phyloP scores from a whole-genome alignment of 176 grass and related monocot species.

The Carex cristatella region DNA sequence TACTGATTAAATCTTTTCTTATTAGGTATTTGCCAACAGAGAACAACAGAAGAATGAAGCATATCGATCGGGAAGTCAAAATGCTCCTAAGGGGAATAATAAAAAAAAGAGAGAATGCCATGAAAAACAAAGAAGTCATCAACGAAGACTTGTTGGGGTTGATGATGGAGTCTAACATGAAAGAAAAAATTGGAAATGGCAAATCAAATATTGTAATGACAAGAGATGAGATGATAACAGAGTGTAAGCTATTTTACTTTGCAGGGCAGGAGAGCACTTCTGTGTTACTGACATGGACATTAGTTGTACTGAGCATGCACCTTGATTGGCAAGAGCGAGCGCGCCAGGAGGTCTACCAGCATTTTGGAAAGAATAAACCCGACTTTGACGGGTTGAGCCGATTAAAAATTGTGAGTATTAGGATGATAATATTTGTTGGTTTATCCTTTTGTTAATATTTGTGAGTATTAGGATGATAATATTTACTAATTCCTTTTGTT shows the following conservation, averaged over 20 bases:
- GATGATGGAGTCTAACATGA: conserved; percentile 58
- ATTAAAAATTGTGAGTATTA: conserved; percentile 55
- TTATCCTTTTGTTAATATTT: background rate
- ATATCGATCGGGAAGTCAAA: conserved; percentile 37
- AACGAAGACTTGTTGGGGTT: conserved; percentile 48
- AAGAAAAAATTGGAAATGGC: conserved; percentile 30
- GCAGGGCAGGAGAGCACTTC: conserved; percentile 61
- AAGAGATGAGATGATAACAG: conserved; percentile 52
- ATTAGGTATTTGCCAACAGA: conserved; percentile 47
- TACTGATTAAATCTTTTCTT: background rate
- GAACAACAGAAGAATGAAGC: conserved; percentile 53
- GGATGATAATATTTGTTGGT: background rate
- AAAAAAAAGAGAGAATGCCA: conserved; percentile 39
- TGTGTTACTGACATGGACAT: conserved; percentile 54
- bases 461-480: conserved; percentile 32
- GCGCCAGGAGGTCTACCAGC: conserved; percentile 47
- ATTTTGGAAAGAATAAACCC: conserved; percentile 53
- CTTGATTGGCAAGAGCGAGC: conserved; percentile 59
- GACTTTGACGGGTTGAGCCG: conserved; percentile 29
- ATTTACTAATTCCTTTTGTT: background rate
- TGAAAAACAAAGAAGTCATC: conserved; percentile 17
- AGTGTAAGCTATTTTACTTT: conserved; percentile 85
- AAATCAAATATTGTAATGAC: conserved; percentile 33
- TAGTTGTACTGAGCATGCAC: conserved; percentile 61
- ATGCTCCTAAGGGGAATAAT: conserved; percentile 48